Evolutionary conservation across 495 filamentous ascomycete genomes (phyloP), one percentile per base, ranked within the genome.

Genomic region (Talaromyces nanjingensis): DNA sequence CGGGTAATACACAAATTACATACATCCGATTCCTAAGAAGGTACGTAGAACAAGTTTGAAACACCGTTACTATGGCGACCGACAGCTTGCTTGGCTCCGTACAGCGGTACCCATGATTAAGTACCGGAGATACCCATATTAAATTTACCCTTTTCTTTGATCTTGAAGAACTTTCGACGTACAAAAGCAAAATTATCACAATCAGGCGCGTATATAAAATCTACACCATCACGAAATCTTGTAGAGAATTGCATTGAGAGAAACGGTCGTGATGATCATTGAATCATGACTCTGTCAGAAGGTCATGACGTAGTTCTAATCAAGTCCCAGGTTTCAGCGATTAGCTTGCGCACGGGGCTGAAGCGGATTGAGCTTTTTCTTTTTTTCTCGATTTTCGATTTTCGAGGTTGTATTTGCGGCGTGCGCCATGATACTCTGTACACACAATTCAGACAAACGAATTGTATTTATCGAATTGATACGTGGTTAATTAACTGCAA

Each of bases 51-150:
- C 33, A 56, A 56, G 53, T 29, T 31, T 25, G 53, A 56, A 56
- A 56, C 22, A 16, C 53, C 53, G 53, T 56, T 56, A 56, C 53
- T 56, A 56, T 56, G 53, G 53, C 53, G 53, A 56, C 53, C 53
- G n/a, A 24, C 49, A 27, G 24, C 22, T 25, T 25, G 53, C 37
- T 16, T 42, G 37, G 37, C 12, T n/a, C 37, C 3, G 33, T 12
- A 37, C 9, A 37, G 11, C 11, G 14, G 45, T 49, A 49, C 45
- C 42, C 37, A 39, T 39, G n/a, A n/a, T n/a, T n/a, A n/a, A n/a
- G n/a, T n/a, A n/a, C n/a, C n/a, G n/a, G n/a, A n/a, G n/a, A n/a
- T n/a, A n/a, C n/a, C n/a, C n/a, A n/a, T n/a, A 42, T 42, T 42
- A 42, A 42, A 42, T 42, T 42, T 16, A 42, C 11, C 37, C 14